Evolutionary conservation across 148 eudicot genomes (phyloP).

Genomic region (Nepenthes gracilis): DNA sequence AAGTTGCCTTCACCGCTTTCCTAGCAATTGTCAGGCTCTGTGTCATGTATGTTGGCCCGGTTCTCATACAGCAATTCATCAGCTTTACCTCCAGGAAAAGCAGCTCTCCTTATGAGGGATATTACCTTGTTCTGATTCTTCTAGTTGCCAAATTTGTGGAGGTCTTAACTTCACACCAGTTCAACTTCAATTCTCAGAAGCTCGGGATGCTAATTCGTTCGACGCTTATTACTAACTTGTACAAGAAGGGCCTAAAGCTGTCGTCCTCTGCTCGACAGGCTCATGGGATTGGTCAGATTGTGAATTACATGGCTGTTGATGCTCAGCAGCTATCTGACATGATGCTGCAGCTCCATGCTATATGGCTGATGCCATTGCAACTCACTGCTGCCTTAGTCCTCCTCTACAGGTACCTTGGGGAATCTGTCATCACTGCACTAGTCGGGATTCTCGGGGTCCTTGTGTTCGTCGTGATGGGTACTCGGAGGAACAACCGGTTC

Average conservation of each 20-base stretch:
- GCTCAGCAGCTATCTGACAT: slow-evolving; percentile 93
- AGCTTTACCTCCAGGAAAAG: slow-evolving; percentile 61
- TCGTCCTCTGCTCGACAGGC: slow-evolving; percentile 75
- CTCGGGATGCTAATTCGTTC: slow-evolving; percentile 85
- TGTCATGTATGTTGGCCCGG: slow-evolving; percentile 81
- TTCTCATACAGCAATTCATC: slow-evolving; percentile 55
- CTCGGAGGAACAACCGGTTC: slow-evolving; percentile 46
- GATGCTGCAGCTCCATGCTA: slow-evolving; percentile 82
- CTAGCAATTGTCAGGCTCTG: slow-evolving; percentile 65
- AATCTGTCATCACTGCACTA: slow-evolving; percentile 41
- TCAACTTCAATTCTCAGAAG: slow-evolving; percentile 78
- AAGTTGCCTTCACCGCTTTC: slow-evolving; percentile 55
- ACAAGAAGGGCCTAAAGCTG: slow-evolving; percentile 68
- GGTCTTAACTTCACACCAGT: slow-evolving; percentile 66
- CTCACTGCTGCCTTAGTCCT: slow-evolving; percentile 45
- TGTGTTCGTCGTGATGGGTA: slow-evolving; percentile 38
- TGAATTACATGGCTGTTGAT: slow-evolving; percentile 96
- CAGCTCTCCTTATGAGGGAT: slow-evolving; percentile 68
- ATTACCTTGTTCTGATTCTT: slow-evolving; percentile 57
- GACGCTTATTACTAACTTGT: slow-evolving; percentile 62
- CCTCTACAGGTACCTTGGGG: slow-evolving; percentile 41
- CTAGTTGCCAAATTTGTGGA: slow-evolving; percentile 61
- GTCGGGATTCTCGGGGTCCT: slow-evolving; percentile 41
- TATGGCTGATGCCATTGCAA: slow-evolving; percentile 94
- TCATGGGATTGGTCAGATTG: slow-evolving; percentile 92